Evolutionary conservation across 2,329 filamentous ascomycete species (phyloP).

Genomic region (Ophiocordyceps robertsii): DNA sequence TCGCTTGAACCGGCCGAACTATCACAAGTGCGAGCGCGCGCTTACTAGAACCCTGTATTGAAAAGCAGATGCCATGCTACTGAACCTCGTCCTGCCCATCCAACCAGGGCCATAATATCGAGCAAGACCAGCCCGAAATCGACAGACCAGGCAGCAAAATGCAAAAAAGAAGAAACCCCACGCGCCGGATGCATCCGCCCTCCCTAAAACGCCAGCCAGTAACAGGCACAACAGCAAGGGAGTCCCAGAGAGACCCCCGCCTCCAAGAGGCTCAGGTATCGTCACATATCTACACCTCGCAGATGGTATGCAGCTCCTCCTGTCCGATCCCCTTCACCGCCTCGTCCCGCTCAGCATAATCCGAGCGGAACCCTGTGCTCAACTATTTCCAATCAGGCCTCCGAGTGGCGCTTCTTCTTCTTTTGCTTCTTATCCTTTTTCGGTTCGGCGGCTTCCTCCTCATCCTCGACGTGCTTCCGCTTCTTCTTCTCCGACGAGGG

Average conservation of each 20-base stretch:
- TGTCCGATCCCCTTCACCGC: constrained; percentile 2
- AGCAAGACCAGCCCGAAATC: neutral
- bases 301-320: constrained; percentile 5
- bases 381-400: constrained; percentile 3
- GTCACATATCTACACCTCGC: constrained; percentile 9
- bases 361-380: neutral
- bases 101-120: too few species aligned
- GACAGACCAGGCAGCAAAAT: neutral
- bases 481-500: constrained; percentile 38
- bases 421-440: constrained; percentile 48
- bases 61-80: too few species aligned
- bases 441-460: constrained; percentile 43
- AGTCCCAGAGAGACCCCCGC: constrained; percentile 10
- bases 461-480: constrained; percentile 55
- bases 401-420: constrained; percentile 31
- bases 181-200: constrained; percentile 17
- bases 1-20: too few species aligned
- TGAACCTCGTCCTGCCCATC: too few species aligned
- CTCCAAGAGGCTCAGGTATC: constrained; percentile 16
- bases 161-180: constrained; percentile 11
- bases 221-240: constrained; percentile 11
- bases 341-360: neutral
- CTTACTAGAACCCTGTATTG: too few species aligned
- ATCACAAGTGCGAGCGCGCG: too few species aligned
- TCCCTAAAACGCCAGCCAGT: constrained; percentile 19